Base-by-base conservation (phyloP, 2,329 filamentous ascomycete species). In the Lasiodiplodia sp. region DNA sequence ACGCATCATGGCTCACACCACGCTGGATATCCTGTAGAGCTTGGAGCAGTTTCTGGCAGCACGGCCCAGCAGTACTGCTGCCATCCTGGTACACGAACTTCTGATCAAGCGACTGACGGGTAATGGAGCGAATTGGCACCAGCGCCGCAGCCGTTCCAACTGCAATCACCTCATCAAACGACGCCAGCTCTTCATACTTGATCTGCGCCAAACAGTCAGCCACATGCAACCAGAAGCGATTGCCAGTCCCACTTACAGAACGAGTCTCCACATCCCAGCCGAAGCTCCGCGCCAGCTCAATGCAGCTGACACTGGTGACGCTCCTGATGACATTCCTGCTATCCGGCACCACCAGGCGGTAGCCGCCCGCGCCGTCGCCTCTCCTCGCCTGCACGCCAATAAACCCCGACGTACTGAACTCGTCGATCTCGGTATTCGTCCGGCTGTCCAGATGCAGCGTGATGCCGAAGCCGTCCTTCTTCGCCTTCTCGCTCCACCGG, bases 381-480 rank as follows among this genome's bases (percentile, higher is more conserved):
- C 28, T 6, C 28, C 28, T 28, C 28, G 28, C 28, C 28, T 28
- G 28, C 21, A 79, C 69, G 1, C 77, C 79, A 23, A 80, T 68
- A 63, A 80, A 80, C 1, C 73, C 78, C 2, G 73, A 75, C 1
- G 77, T 77, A 7, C 70, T 73, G 66, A 80, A 80, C 69, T 80
- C 79, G 52, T 80, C 79, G n/a, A 80, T 74, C 23, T 74, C 73
- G 0, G 72, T 74, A 8, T 70, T 70, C 4, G 77, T 79, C 56
- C 68, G 57, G 25, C 73, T 75, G 67, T 80, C 79, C 10, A 81
- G 70, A 67, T 79, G 78, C 44, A 80, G 70, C 2, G 75, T 78
- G n/a, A 81, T 72, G 4, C 64, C 67, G 57, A 72, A 81, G 1
- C 78, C 79, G 28, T 77, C 72, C 10, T 68, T 70, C 16, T 70